phyloP scores from a whole-genome alignment of 352 stramenopile genomes.

The Phytopythium oedochilum region DNA sequence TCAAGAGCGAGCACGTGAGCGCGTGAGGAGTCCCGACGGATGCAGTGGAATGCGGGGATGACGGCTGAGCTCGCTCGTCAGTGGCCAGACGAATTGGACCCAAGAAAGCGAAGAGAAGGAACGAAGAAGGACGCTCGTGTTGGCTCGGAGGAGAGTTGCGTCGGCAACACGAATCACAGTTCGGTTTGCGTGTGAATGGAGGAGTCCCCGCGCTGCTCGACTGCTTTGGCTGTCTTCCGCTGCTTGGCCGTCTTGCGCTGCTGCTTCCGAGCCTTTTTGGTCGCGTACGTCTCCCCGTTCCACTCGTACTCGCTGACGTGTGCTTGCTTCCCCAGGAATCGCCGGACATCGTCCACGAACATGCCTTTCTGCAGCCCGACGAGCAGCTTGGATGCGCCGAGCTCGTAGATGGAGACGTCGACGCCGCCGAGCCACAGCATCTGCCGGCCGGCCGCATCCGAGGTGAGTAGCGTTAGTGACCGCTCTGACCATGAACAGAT shows the following conservation, averaged over 20 bases:
- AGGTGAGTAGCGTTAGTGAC: neutral
- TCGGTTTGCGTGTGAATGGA: slow-evolving; percentile 13
- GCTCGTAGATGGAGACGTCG: slow-evolving; percentile 67
- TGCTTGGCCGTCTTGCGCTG: slow-evolving; percentile 18
- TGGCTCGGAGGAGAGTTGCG: slow-evolving; percentile 1
- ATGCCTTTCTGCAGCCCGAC: slow-evolving; percentile 61
- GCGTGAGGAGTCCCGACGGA: slow-evolving; percentile 13
- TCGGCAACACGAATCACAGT: slow-evolving; percentile 19
- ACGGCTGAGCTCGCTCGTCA: neutral
- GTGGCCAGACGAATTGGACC: neutral
- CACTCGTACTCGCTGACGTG: slow-evolving; percentile 65
- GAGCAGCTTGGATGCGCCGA: slow-evolving; percentile 48
- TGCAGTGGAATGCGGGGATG: neutral
- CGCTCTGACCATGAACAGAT: neutral
- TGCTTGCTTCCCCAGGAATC: slow-evolving; percentile 45
- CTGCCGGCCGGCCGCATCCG: slow-evolving; percentile 10
- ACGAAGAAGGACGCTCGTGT: neutral
- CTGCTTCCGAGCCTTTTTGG: slow-evolving; percentile 2
- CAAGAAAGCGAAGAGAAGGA: neutral
- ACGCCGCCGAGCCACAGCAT: slow-evolving; percentile 73
- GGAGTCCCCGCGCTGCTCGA: slow-evolving; percentile 4
- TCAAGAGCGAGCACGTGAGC: slow-evolving; percentile 49
- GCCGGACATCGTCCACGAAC: slow-evolving; percentile 35
- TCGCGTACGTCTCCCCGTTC: slow-evolving; percentile 36
- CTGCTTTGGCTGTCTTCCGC: slow-evolving; percentile 2